phyloP scores from a whole-genome alignment of 2,329 filamentous ascomycete species.

The Microdochium nivale region DNA sequence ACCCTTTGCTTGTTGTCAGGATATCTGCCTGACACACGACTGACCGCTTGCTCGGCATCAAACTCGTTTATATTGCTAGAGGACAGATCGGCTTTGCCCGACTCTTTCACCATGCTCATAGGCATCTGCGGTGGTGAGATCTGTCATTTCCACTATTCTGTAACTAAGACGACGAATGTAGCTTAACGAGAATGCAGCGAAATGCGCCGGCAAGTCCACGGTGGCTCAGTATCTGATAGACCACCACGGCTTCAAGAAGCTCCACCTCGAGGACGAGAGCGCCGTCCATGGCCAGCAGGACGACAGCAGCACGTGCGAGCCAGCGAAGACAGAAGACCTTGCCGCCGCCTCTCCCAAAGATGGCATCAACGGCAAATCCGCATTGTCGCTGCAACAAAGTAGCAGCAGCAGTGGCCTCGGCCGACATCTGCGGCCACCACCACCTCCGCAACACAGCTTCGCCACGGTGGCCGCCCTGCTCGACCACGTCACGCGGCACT shows the following conservation, averaged over 20 bases:
- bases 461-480: conserved; percentile 58
- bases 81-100: neutral
- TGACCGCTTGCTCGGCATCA: neutral
- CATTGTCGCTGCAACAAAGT: conserved; percentile 1
- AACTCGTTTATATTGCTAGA: neutral
- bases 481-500: conserved; percentile 77
- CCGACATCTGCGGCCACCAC: no score
- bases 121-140: conserved; percentile 63
- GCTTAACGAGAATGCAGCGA: conserved; percentile 45
- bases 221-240: conserved; percentile 82
- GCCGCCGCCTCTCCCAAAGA: no score
- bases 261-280: conserved; percentile 44
- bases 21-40: no score
- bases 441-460: conserved; percentile 36
- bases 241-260: conserved; percentile 70
- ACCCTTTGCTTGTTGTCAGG: no score
- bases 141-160: conserved; percentile 6
- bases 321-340: no score
- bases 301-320: neutral
- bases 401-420: no score
- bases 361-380: neutral
- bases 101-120: conserved; percentile 52
- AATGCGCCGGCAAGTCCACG: conserved; percentile 87
- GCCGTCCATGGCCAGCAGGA: conserved; percentile 4
- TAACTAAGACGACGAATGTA: conserved; percentile 3